Base-by-base conservation (phyloP, 2,329 filamentous ascomycete species). In the Colletotrichum paranaense region DNA sequence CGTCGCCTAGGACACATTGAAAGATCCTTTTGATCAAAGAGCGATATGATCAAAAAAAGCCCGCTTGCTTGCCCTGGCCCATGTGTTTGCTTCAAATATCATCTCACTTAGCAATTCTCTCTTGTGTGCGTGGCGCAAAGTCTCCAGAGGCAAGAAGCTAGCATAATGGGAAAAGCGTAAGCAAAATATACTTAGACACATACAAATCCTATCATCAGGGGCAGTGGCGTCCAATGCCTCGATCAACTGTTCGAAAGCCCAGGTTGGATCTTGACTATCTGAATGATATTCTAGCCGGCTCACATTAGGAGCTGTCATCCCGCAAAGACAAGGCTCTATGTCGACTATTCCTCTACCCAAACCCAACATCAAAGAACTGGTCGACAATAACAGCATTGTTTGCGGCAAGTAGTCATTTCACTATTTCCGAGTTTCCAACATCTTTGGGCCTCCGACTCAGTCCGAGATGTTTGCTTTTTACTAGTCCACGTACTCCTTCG, bases 391-490 rank as follows among this genome's bases (percentile, higher is more conserved):
- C 26, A 16, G 30, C 38, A 68, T 26, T 4, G 42, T 59, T 22
- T 70, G 60, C 32, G 30, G 38, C 30, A 26, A 55, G 38, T 52
- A 62, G 46, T 67, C 57, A 19, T 56, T 49, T 19, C 16, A 28
- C 71, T 62, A 46, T 67, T 26, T 11, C 57, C 24, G 19, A 49
- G 42, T 42, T 42, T 42, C 38, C 38, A 7, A 42, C 24, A n/a
- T 16, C 26, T n/a, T 49, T 28, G 11, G 42, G 32, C 35, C 28
- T 24, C 22, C 57, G 46, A 57, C 24, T 12, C 38, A 49, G 26
- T n/a, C 52, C 53, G 26, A 38, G 26, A 26, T 74, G 68, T 68
- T 74, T 74, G 68, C 62, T 67, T 62, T 64, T 46, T 35, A 9
- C 24, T 26, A n/a, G 14, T 6, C 24, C 26, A 22, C 49, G n/a